Evolutionary conservation across 306 rosid genomes (phyloP).

Genomic region (Prosopis cineraria): DNA sequence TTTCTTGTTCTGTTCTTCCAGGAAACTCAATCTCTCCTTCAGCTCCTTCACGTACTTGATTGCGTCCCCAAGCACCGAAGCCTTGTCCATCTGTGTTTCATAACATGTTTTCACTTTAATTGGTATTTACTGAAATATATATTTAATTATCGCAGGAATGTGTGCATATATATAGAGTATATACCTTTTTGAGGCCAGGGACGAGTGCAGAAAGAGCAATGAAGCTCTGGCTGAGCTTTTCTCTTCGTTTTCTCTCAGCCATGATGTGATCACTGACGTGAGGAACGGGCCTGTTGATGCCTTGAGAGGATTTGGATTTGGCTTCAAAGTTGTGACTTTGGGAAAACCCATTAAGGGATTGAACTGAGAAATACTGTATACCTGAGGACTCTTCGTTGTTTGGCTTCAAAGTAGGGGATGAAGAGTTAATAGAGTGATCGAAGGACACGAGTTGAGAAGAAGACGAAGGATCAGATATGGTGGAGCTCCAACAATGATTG

Average conservation of each 20-base stretch:
- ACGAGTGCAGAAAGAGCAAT: conserved; percentile 79
- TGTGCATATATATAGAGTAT: too few relatives aligned
- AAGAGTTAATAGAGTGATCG: conserved; percentile 29
- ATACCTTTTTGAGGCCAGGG: conserved; percentile 82
- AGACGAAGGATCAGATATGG: not conserved
- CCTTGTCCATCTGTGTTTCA: conserved; percentile 71
- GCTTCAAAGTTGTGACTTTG: not conserved
- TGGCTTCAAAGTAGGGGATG: conserved; percentile 31
- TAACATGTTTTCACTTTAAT: not conserved
- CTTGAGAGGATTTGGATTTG: conserved; percentile 31
- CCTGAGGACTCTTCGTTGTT: conserved; percentile 33
- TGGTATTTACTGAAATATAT: not conserved
- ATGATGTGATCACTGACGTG: conserved; percentile 72
- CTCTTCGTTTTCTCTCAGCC: conserved; percentile 82
- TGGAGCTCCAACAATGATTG: conserved; percentile 22
- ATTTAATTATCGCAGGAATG: too few relatives aligned
- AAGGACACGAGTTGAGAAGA: conserved; percentile 63
- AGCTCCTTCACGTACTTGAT: conserved; percentile 68
- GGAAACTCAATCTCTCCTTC: conserved; percentile 49
- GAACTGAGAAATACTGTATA: conserved; percentile 30
- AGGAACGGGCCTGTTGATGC: conserved; percentile 43
- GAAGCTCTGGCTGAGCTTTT: conserved; percentile 76
- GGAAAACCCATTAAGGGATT: conserved; percentile 30
- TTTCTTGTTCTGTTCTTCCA: conserved; percentile 67
- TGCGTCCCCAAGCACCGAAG: conserved; percentile 72